phyloP scores from a whole-genome alignment of 2,329 filamentous ascomycete genomes.

The Colletotrichum tamarilloi region DNA sequence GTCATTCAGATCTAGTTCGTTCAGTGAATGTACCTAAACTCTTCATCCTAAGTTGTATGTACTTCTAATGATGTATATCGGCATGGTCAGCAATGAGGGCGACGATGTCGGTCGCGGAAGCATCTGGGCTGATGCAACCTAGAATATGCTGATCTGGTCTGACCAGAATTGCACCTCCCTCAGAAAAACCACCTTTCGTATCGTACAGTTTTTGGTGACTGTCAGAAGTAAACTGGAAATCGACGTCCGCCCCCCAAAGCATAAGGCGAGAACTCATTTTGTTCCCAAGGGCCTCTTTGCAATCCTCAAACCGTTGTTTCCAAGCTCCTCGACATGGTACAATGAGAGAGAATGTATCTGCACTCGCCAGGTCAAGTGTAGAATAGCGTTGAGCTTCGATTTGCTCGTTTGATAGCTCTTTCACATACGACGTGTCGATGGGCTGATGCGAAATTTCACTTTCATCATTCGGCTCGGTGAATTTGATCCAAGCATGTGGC shows the following conservation, averaged over 20 bases:
- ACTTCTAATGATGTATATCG: not conserved
- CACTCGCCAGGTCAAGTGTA: conserved; percentile 47
- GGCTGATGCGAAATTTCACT: conserved; percentile 29
- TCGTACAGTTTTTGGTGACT: conserved; percentile 33
- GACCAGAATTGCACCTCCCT: conserved; percentile 44
- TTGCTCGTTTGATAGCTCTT: conserved; percentile 43
- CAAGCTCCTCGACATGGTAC: not conserved
- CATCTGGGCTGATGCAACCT: conserved; percentile 30
- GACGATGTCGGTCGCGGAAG: not conserved
- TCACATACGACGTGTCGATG: conserved; percentile 48
- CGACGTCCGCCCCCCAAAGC: not conserved
- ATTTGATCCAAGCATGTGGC: conserved; percentile 52
- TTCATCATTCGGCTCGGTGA: not conserved
- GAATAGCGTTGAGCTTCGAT: conserved; percentile 44
- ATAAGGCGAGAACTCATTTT: not conserved
- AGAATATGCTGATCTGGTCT: conserved; percentile 53
- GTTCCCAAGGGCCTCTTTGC: not conserved
- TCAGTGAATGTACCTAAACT: not conserved
- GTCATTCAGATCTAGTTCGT: no score
- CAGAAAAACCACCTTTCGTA: conserved; percentile 38
- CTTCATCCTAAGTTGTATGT: not conserved
- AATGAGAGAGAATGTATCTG: conserved; percentile 6
- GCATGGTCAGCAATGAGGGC: not conserved
- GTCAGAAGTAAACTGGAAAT: conserved; percentile 8
- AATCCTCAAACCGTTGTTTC: not conserved